Evolutionary conservation across 345 rosid species (phyloP).

Genomic region (Eucalyptus virginea): DNA sequence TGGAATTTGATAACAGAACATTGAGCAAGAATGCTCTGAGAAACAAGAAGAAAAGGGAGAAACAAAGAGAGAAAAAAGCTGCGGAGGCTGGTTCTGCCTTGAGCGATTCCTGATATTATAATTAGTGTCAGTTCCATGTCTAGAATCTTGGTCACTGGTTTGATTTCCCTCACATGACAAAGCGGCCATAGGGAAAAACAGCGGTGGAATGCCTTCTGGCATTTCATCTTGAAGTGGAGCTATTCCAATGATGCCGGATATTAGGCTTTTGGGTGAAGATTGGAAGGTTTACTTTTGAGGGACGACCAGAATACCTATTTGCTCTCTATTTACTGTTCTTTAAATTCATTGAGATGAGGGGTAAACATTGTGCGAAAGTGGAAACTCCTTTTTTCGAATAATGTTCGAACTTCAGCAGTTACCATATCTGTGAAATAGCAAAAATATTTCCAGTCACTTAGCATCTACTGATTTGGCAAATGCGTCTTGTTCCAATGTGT

Average conservation of each 20-base stretch:
- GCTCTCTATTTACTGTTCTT: neutral
- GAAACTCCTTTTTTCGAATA: neutral
- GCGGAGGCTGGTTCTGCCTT: slow-evolving; percentile 17
- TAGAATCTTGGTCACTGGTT: neutral
- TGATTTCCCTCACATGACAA: neutral
- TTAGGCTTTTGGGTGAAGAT: neutral
- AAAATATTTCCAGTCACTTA: neutral
- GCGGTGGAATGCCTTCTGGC: neutral
- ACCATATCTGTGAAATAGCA: neutral
- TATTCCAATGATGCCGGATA: neutral
- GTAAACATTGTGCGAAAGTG: neutral
- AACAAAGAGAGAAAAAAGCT: slow-evolving; percentile 73
- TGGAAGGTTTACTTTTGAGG: neutral
- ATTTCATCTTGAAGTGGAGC: neutral
- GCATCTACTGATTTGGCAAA: neutral
- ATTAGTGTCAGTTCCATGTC: neutral
- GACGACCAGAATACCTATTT: neutral
- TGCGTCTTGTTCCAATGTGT: neutral
- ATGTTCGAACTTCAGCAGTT: neutral
- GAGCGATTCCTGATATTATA: neutral
- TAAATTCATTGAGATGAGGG: neutral
- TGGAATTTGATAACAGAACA: slow-evolving; percentile 19
- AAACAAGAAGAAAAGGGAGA: slow-evolving; percentile 94
- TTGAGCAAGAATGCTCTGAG: slow-evolving; percentile 83
- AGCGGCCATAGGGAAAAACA: neutral